Percentiles rank a stretch among this genome's conserved stretches.
Conservation (phyloP, 345 rosid genomes). For the Odontarrhena argentea region DNA sequence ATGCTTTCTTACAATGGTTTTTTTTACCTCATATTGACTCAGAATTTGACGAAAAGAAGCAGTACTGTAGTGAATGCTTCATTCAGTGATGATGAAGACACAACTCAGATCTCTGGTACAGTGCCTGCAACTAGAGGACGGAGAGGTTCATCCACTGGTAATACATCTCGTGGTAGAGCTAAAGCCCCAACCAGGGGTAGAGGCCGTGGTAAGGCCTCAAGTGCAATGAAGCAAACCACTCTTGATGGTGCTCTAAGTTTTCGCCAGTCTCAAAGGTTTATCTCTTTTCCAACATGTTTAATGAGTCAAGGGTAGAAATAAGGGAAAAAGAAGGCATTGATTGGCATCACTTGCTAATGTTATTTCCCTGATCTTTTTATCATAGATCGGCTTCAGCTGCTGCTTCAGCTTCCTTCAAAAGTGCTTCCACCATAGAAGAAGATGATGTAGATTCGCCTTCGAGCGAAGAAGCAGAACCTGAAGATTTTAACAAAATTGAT, state of each 20-base stretch:
- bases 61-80: conserved; percentile 63
- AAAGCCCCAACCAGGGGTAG: conserved; percentile 84
- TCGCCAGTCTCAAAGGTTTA: conserved; percentile 80
- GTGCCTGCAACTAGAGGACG: conserved; percentile 58
- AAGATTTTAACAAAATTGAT: conserved; percentile 50
- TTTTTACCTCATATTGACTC: conserved; percentile 30
- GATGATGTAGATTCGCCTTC: conserved; percentile 80
- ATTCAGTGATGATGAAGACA: conserved; percentile 94
- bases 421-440: conserved; percentile 54
- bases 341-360: conserved; percentile 31
- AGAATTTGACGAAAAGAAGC: conserved; percentile 59
- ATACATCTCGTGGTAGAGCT: conserved; percentile 55
- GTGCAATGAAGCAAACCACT: conserved; percentile 82
- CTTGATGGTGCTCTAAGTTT: conserved; percentile 73
- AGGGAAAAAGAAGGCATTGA: conserved; percentile 15
- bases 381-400: conserved; percentile 64
- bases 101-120: conserved; percentile 52
- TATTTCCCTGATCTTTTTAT: conserved; percentile 27
- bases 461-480: conserved; percentile 66
- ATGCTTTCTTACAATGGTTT: conserved; percentile 31
- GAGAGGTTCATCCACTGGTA: conserved; percentile 55
- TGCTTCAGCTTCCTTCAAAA: conserved; percentile 61
- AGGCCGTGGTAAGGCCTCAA: conserved; percentile 74
- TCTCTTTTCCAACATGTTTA: neutral
- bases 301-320: conserved; percentile 3